phyloP scores from a whole-genome alignment of 2,329 filamentous ascomycete species.

The Ophiosphaerella narmari region DNA sequence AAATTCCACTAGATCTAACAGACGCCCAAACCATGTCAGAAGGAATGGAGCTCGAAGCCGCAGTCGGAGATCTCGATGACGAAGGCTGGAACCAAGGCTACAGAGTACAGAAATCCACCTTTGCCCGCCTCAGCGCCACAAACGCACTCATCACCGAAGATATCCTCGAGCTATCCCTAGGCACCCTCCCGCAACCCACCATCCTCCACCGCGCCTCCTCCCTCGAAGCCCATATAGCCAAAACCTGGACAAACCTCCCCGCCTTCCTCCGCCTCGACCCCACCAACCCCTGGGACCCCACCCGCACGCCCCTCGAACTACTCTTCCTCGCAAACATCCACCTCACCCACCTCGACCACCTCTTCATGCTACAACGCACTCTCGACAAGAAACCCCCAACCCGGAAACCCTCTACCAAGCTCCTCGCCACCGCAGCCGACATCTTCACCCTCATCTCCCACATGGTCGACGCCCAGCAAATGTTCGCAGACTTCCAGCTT shows the following conservation, averaged over 20 bases:
- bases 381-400: conserved; percentile 52
- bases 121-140: conserved; percentile 53
- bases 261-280: conserved; percentile 31
- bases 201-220: conserved; percentile 45
- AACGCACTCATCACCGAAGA: conserved; percentile 61
- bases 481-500: conserved; percentile 50
- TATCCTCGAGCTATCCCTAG: conserved; percentile 62
- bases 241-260: conserved; percentile 31
- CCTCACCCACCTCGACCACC: conserved; percentile 60
- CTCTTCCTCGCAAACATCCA: conserved; percentile 52
- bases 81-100: conserved; percentile 60
- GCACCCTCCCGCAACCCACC: conserved; percentile 39
- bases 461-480: conserved; percentile 45
- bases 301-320: conserved; percentile 45
- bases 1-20: conserved; percentile 59
- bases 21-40: conserved; percentile 56
- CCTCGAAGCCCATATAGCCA: conserved; percentile 27
- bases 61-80: conserved; percentile 49
- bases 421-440: conserved; percentile 45
- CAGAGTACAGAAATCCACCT: conserved; percentile 51
- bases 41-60: conserved; percentile 47
- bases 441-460: conserved; percentile 47
- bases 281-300: conserved; percentile 18
- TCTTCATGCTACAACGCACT: conserved; percentile 64
- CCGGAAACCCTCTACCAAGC: conserved; percentile 13